Base-by-base conservation (phyloP, 495 filamentous ascomycete genomes). In the Cladorrhinum samala region DNA sequence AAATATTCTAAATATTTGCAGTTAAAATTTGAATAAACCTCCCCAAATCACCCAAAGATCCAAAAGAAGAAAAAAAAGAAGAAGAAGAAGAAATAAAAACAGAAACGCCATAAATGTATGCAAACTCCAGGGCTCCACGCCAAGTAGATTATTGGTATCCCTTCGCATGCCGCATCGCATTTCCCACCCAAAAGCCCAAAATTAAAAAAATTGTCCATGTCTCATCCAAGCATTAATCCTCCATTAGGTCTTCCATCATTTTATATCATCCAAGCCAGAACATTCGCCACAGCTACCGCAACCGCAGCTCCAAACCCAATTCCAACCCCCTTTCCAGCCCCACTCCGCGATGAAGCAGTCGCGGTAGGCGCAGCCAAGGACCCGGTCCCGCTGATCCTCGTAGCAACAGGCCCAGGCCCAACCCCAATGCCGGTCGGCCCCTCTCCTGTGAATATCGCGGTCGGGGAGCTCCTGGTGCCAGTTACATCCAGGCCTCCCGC, bases 331-430 rank as follows among this genome's bases (percentile, higher is more conserved):
- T 33, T 33, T 11, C 27, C 27, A 33, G 27, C 27, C 5, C 6
- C 27, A 33, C 11, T 33, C 27, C 11, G 5, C 11, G 27, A 33
- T 5, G 27, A 33, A 5, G 5, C 27, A 33, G 27, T 33, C 27
- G 5, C 27, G 11, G 27, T 33, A 5, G 27, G 27, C 27, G 27
- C 27, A 6, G 27, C 42, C 25, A 24, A 19, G 25, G 21, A 14
- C 5, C 49, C 49, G 0, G 18, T 27, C 0, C 24, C 44, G 30
- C 40, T 39, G 18, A 39, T 36, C 49, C 42, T 50, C 11, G 43
- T 21, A 39, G 50, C 55, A 9, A 48, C 58, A 24, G 58, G 58
- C 8, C 58, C 58, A 3, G 58, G 58, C 16, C 58, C 58, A 11
- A 47, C n/a, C 0, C n/a, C 54, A 3, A 51, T 27, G 2, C 16